Evolutionary conservation across 2,329 filamentous ascomycete genomes (phyloP).

Genomic region (Dactylella cylindrospora): DNA sequence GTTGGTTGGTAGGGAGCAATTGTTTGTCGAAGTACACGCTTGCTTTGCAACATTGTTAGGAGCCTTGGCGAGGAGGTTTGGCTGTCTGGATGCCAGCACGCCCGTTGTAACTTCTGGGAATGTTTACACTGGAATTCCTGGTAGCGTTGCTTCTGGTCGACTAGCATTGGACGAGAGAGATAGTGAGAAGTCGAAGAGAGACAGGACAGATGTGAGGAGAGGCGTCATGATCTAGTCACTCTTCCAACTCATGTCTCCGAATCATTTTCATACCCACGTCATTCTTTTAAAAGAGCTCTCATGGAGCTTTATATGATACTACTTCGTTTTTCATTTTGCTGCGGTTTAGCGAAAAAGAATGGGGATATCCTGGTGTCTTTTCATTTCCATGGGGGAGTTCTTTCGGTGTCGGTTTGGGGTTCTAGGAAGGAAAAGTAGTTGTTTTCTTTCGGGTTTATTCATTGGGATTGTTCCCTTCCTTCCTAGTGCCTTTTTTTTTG

Average conservation of each 20-base stretch:
- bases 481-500: constrained; percentile 2
- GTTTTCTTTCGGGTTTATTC: constrained; percentile 14
- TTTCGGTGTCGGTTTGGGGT: constrained; percentile 31
- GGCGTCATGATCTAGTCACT: constrained; percentile 29
- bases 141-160: constrained; percentile 28
- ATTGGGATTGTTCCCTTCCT: constrained; percentile 16
- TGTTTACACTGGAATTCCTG: constrained; percentile 33
- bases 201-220: constrained; percentile 29
- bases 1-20: constrained; percentile 66
- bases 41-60: constrained; percentile 64
- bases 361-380: constrained; percentile 34
- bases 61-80: constrained; percentile 47
- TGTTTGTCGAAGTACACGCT: constrained; percentile 67
- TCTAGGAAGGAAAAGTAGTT: constrained; percentile 32
- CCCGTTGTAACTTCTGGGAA: constrained; percentile 21
- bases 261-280: not conserved
- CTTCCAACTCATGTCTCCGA: too few relatives aligned
- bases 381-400: not conserved
- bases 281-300: too few relatives aligned
- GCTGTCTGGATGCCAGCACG: constrained; percentile 43
- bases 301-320: constrained; percentile 28
- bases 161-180: constrained; percentile 29
- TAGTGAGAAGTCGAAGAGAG: constrained; percentile 10
- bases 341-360: constrained; percentile 43
- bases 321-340: constrained; percentile 32